Evolutionary conservation across 179 eudicot genomes (phyloP).

Genomic region (Camellia oleifera): DNA sequence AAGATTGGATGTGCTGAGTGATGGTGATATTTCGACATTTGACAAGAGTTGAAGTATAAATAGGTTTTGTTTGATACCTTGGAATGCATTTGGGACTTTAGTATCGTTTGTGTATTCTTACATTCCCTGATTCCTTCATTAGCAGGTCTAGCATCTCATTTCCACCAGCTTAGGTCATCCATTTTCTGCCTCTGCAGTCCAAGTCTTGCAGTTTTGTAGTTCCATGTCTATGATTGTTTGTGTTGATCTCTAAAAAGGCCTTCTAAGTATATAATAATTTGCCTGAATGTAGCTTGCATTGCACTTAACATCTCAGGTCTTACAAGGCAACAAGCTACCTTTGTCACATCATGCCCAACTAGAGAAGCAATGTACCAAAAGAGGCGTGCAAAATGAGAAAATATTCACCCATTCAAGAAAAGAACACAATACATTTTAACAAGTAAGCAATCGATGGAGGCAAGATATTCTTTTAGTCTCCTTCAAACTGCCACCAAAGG

Average conservation of each 20-base stretch:
- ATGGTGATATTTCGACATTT: neutral
- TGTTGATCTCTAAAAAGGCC: neutral
- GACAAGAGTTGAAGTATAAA: conserved; percentile 3
- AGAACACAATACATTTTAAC: conserved; percentile 8
- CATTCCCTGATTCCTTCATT: conserved; percentile 10
- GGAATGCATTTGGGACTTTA: conserved; percentile 6
- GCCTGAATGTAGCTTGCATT: neutral
- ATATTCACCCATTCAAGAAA: conserved; percentile 22
- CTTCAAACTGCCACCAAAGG: conserved; percentile 5
- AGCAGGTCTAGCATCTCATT: conserved; percentile 4
- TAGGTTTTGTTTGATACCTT: conserved; percentile 18
- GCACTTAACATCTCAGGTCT: no score
- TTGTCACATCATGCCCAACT: conserved; percentile 7
- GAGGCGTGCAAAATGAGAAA: neutral
- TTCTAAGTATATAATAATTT: conserved; percentile 1
- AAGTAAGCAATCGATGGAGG: conserved; percentile 11
- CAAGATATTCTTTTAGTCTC: conserved; percentile 23
- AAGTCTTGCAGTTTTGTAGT: neutral
- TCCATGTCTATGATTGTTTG: no score
- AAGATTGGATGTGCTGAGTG: neutral
- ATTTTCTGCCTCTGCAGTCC: neutral
- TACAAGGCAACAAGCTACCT: neutral
- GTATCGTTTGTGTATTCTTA: neutral
- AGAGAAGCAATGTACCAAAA: neutral
- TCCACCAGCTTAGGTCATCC: neutral